Evolutionary conservation across 371 early-diverging fungal genomes (phyloP).

Genomic region (Syncephalastrum monosporum): DNA sequence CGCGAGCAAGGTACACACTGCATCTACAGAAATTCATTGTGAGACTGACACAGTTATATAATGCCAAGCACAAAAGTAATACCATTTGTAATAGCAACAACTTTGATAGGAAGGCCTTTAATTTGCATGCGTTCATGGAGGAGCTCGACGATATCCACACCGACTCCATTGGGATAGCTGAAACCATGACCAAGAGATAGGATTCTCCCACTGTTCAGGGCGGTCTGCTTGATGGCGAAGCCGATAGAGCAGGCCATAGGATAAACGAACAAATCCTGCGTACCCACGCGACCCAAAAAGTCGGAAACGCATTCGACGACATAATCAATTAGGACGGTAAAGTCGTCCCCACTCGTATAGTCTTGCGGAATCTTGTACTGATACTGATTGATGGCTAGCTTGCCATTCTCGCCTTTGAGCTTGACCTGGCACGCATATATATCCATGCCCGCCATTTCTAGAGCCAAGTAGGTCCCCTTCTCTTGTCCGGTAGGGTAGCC

Average conservation of each 20-base stretch:
- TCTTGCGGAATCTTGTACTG: constrained; percentile 83
- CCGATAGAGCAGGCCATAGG: constrained; percentile 51
- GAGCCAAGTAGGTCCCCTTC: constrained; percentile 84
- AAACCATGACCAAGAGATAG: constrained; percentile 41
- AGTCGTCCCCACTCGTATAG: constrained; percentile 63
- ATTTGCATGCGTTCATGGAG: constrained; percentile 40
- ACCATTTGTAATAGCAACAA: constrained; percentile 74
- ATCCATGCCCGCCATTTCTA: constrained; percentile 89
- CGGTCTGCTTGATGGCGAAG: constrained; percentile 47
- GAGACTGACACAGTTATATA: background rate
- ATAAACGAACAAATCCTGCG: constrained; percentile 48
- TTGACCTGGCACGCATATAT: constrained; percentile 52
- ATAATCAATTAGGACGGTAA: constrained; percentile 79
- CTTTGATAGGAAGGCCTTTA: constrained; percentile 44
- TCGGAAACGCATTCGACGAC: constrained; percentile 71
- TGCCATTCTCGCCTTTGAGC: constrained; percentile 47
- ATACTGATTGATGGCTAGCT: constrained; percentile 49
- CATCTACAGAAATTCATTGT: constrained; percentile 54
- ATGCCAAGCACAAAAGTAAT: constrained; percentile 16
- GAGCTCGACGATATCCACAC: constrained; percentile 44
- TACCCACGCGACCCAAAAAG: constrained; percentile 42
- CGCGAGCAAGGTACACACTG: constrained; percentile 88
- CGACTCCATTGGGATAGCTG: constrained; percentile 45
- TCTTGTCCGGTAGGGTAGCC: constrained; percentile 84
- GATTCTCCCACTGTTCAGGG: constrained; percentile 36